These are phyloP conservation scores for Mucor lusitanicus DNA, from an alignment of 371 early-diverging fungal genomes.

Conservation along the genomic window DNA sequence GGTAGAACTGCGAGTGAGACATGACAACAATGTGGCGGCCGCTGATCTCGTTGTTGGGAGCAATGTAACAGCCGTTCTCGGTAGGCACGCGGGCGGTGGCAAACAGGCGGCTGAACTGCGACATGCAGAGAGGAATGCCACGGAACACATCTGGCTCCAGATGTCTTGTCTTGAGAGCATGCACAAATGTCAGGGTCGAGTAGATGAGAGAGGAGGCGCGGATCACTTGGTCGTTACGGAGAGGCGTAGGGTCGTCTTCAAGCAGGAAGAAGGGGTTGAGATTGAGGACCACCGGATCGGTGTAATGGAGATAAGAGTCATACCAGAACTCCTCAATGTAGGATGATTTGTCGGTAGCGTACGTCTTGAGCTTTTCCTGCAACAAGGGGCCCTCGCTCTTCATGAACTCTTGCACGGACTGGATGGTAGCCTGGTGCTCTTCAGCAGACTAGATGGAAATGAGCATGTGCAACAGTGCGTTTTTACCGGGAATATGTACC, in stretches of 20 bases:
- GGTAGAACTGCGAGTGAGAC: conserved; percentile 64
- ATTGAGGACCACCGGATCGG: conserved; percentile 50
- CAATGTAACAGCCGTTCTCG: conserved; percentile 50
- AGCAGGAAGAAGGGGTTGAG: conserved; percentile 52
- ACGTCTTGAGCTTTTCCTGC: conserved; percentile 74
- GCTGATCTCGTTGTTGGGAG: conserved; percentile 35
- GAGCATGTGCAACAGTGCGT: not conserved
- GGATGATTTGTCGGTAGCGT: conserved; percentile 58
- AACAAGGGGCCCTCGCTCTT: conserved; percentile 74
- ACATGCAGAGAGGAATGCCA: conserved; percentile 66
- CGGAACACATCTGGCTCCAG: conserved; percentile 68
- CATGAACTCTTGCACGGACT: conserved; percentile 69
- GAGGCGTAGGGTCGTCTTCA: conserved; percentile 56
- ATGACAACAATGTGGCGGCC: conserved; percentile 63
- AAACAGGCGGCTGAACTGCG: conserved; percentile 63
- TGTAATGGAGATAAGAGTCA: conserved; percentile 48
- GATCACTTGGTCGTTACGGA: conserved; percentile 47
- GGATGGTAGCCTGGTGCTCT: conserved; percentile 67
- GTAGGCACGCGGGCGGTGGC: conserved; percentile 62
- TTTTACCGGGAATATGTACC: conserved; percentile 25
- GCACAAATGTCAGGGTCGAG: conserved; percentile 57
- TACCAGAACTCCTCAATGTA: conserved; percentile 56
- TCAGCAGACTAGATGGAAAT: conserved; percentile 31
- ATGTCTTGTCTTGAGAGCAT: conserved; percentile 43
- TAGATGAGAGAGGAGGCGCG: conserved; percentile 53